Base-by-base conservation (phyloP, 2,329 filamentous ascomycete genomes). In the Aspergillus sergii region DNA sequence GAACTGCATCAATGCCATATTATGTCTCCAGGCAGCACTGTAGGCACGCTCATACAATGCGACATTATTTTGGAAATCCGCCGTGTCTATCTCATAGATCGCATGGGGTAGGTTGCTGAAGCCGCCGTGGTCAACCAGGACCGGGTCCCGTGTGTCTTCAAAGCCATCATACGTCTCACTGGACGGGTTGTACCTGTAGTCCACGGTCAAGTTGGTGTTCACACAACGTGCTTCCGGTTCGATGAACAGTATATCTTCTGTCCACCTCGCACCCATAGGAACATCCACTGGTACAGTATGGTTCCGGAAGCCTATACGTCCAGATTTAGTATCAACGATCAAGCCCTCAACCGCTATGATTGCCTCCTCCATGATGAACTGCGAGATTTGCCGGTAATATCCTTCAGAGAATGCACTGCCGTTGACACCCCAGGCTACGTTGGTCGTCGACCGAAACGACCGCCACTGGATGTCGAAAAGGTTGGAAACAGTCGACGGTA, bases 211-310 rank as follows among this genome's bases (percentile, higher is more conserved):
- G 28, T 58, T 58, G 23, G n/a, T 43, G 19, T 34, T n/a, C 36
- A 58, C 56, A 16, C 56, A 58, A 10, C n/a, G 21, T n/a, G 56
- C 16, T 6, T 45, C 26, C 0, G 56, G 56, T 9, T 45, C 36
- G 23, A 46, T 41, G n/a, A 58, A 58, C 14, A 58, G 56, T 9
- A 58, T 19, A 30, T 58, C 56, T 26, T 58, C 56, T 7, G 36
- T 58, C 56, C 56, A 58, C n/a, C 23, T 45, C 16, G 23, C 21
- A 26, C 56, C 56, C 2, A n/a, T 21, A 4, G 12, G n/a, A 2
- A 19, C 19, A 19, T 11, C 21, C 7, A 41, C 21, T 12, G 56
- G 56, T 8, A 45, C 14, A 4, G 14, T 58, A 39, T 58, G 56
- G 23, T 58, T 58, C 19, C 56, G 56, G 9, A 58, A 58, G 4